These are phyloP conservation scores for Diaporthe citri DNA, from an alignment of 2,329 filamentous ascomycete genomes.

Conservation along the genomic window DNA sequence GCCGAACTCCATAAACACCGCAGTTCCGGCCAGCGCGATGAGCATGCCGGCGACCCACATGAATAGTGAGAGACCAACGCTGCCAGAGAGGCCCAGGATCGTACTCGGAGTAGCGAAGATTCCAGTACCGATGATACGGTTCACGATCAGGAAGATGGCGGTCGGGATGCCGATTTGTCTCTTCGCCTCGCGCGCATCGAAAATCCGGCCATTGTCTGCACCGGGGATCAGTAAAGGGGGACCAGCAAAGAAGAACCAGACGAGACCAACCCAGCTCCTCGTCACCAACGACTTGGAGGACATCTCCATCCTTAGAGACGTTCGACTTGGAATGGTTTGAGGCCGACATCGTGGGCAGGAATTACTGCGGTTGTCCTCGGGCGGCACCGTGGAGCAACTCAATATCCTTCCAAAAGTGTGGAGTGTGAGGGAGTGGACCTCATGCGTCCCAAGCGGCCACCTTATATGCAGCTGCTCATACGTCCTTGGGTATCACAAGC, in stretches of 20 bases:
- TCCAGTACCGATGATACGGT: constrained; percentile 71
- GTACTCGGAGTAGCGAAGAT: constrained; percentile 80
- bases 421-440: constrained; percentile 1
- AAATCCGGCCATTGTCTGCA: not conserved
- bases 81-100: constrained; percentile 75
- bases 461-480: constrained; percentile 24
- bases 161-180: constrained; percentile 68
- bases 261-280: not conserved
- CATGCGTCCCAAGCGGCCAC: constrained; percentile 15
- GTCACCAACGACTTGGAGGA: not conserved
- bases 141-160: constrained; percentile 62
- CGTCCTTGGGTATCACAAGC: not conserved
- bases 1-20: constrained; percentile 75
- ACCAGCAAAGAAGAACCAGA: not conserved
- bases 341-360: not conserved
- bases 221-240: not conserved
- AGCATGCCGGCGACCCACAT: constrained; percentile 75
- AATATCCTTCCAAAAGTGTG: not conserved
- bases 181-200: constrained; percentile 56
- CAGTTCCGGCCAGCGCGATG: constrained; percentile 71
- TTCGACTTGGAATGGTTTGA: constrained; percentile 14
- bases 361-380: not conserved
- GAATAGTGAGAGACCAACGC: constrained; percentile 71
- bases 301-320: constrained; percentile 22
- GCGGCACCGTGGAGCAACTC: not conserved